Base-by-base conservation (phyloP, 805 yeast species). In the Komagataella ulmi region DNA sequence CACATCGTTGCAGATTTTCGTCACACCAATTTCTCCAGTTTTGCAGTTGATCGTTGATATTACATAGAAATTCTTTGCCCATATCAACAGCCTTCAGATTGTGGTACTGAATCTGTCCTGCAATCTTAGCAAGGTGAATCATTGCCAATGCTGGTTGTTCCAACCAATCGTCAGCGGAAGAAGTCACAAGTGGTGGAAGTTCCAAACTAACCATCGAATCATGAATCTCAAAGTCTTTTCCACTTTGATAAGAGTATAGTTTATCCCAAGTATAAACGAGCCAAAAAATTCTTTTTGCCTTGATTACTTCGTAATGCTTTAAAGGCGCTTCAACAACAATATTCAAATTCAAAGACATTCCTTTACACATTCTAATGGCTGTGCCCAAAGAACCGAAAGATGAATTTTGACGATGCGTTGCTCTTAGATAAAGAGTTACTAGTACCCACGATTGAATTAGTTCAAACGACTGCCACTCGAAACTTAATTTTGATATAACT, bases 381-480 rank as follows among this genome's bases (percentile, higher is more conserved):
- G 14, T 10, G 10, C n/a, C 40, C n/a, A 30, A 30, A 4, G 40
- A 8, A 10, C n/a, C 14, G 4, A 30, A 30, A 14, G 40, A 10
- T 10, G 40, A 30, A 30, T 30, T 30, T 30, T 30, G 40, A 8
- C 40, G n/a, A 30, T 30, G 40, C 40, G 40, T 10, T 30, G 40
- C 40, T 30, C 81, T 61, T 17, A 76, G 57, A 54, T 74, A 76
- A 21, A 73, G 58, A 21, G 23, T 21, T 21, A 21, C 6, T 21
- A 21, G 23, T n/a, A 75, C 58, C 78, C 79, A 76, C 14, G 73
- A 68, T 58, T 76, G 81, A 24, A 76, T 68, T 49, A 76, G 59
- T 57, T 76, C 81, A 47, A 72, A 65, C 6, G 76, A 70, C 55
- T 75, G 77, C 78, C 79, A 76, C 56, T 76, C 79, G 56, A 74